Conservation (phyloP, 2,329 filamentous ascomycete species). For the Penicillium verrucosum region DNA sequence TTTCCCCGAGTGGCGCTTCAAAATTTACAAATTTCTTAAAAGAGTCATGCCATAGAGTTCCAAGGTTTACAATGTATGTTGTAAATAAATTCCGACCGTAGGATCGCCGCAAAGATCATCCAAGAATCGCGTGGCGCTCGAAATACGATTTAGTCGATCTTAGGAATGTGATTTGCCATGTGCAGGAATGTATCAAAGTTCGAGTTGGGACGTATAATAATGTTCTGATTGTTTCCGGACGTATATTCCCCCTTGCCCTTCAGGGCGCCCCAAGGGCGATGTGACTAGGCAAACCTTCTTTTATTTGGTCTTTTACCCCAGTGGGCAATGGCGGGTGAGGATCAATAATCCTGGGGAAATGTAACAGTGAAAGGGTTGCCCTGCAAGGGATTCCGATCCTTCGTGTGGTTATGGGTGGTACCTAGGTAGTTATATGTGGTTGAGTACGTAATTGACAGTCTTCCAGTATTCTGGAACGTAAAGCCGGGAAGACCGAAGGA, state of each 20-base stretch:
- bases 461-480: constrained; percentile 17
- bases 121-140: constrained; percentile 19
- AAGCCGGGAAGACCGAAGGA: neutral
- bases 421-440: neutral
- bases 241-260: constrained; percentile 6
- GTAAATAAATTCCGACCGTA: neutral
- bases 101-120: constrained; percentile 8
- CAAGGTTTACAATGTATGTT: neutral
- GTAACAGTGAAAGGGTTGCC: neutral
- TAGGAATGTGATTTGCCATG: constrained; percentile 10
- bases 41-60: neutral
- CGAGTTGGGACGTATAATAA: neutral
- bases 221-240: constrained; percentile 16
- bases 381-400: constrained; percentile 1
- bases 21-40: neutral
- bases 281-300: constrained; percentile 14
- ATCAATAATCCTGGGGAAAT: neutral
- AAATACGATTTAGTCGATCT: constrained; percentile 17
- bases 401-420: neutral
- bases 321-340: neutral
- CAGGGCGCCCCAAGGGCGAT: neutral
- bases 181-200: constrained; percentile 11
- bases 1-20: neutral
- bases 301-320: constrained; percentile 8
- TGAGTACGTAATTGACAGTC: constrained; percentile 6